phyloP scores from a whole-genome alignment of 2,329 filamentous ascomycete genomes.

The Trichoderma koningiopsis region DNA sequence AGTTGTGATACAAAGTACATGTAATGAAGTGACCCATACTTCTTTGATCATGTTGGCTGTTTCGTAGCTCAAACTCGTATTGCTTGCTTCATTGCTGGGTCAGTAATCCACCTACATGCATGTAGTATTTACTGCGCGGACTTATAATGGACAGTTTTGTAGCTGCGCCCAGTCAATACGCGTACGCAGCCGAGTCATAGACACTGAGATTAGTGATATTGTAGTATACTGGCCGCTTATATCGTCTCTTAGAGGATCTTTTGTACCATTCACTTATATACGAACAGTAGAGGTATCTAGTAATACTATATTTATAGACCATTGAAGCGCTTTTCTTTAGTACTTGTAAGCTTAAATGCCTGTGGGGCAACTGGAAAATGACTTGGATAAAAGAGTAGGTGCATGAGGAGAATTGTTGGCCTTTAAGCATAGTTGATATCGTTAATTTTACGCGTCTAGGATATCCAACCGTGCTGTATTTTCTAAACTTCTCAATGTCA shows the following conservation, averaged over 20 bases:
- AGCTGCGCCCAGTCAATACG: background rate
- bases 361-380: background rate
- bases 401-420: background rate
- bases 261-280: too few relatives aligned
- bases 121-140: too few relatives aligned
- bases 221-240: background rate
- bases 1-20: background rate
- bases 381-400: too few relatives aligned
- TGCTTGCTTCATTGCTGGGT: background rate
- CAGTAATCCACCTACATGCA: background rate
- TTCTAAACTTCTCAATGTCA: too few relatives aligned
- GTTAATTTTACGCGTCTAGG: background rate
- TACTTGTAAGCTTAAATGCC: background rate
- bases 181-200: background rate
- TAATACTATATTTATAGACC: background rate
- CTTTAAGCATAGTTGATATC: background rate
- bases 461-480: too few relatives aligned
- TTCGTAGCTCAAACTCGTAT: background rate
- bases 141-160: background rate
- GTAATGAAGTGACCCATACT: background rate
- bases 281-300: too few relatives aligned
- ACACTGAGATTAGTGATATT: background rate
- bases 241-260: background rate
- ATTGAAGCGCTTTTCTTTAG: background rate
- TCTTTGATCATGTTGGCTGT: background rate